A percentile compares a stretch with the other conserved stretches of the same genome.
phyloP scores from a whole-genome alignment of 495 filamentous ascomycete species.

The Xylaria palmicola region DNA sequence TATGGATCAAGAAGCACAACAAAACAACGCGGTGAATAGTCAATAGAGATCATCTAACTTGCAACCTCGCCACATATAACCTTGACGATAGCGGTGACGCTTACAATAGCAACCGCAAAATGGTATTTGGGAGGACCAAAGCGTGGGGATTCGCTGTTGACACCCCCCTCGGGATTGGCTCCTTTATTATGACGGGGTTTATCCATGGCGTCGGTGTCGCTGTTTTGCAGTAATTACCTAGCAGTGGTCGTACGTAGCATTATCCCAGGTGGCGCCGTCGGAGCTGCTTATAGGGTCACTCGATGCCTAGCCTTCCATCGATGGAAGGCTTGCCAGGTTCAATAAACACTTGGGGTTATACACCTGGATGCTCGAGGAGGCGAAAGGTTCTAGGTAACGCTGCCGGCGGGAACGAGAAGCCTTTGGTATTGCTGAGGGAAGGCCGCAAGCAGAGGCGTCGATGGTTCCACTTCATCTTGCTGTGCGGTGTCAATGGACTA shows the following conservation, averaged over 20 bases:
- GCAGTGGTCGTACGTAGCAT: slow-evolving; percentile 26
- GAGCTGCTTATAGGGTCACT: slow-evolving; percentile 23
- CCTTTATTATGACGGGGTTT: slow-evolving; percentile 46
- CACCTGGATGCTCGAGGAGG: slow-evolving; percentile 12
- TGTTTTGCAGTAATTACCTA: slow-evolving; percentile 21
- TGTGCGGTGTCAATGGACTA: slow-evolving; percentile 8
- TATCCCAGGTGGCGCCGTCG: slow-evolving; percentile 23
- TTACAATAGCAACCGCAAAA: slow-evolving; percentile 37
- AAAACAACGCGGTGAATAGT: slow-evolving; percentile 31
- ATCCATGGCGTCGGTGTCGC: slow-evolving; percentile 25
- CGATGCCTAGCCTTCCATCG: slow-evolving; percentile 11
- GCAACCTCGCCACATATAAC: slow-evolving; percentile 26
- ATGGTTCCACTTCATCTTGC: slow-evolving; percentile 17
- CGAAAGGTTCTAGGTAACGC: slow-evolving; percentile 1
- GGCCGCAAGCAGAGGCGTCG: slow-evolving; percentile 10
- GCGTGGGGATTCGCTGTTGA: slow-evolving; percentile 36
- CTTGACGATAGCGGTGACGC: slow-evolving; percentile 27
- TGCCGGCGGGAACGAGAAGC: slow-evolving; percentile 8
- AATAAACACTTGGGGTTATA: slow-evolving; percentile 11
- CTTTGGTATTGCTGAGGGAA: slow-evolving; percentile 1
- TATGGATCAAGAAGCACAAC: slow-evolving; percentile 40
- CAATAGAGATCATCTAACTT: slow-evolving; percentile 36
- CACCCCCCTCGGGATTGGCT: slow-evolving; percentile 31
- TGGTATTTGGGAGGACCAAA: slow-evolving; percentile 31
- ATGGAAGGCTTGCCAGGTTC: slow-evolving; percentile 16